These are phyloP conservation scores for Ceratocystis variospora DNA, from an alignment of 2,329 filamentous ascomycete species.

Conservation along the genomic window DNA sequence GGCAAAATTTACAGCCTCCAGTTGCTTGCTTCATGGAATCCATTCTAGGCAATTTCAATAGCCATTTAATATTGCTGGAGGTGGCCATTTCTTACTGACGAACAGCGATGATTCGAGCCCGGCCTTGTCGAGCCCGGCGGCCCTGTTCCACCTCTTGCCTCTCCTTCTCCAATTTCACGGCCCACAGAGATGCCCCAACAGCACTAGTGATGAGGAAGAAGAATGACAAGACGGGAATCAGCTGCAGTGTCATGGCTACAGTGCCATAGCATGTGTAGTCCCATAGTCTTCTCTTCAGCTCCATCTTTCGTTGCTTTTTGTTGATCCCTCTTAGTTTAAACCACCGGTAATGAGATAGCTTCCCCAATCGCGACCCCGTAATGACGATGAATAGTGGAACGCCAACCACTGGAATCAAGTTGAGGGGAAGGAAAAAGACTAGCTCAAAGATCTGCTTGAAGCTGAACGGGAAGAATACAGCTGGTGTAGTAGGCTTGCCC, in stretches of 20 bases:
- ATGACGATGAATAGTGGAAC: slow-evolving; percentile 75
- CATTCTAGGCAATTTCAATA: background rate
- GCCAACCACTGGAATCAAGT: slow-evolving; percentile 72
- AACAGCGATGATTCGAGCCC: slow-evolving; percentile 4
- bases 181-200: slow-evolving; percentile 76
- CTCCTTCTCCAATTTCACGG: slow-evolving; percentile 57
- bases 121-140: background rate
- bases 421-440: slow-evolving; percentile 63
- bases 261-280: slow-evolving; percentile 93
- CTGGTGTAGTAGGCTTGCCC: slow-evolving; percentile 62
- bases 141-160: slow-evolving; percentile 19
- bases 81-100: background rate
- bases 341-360: slow-evolving; percentile 82
- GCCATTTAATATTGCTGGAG: background rate
- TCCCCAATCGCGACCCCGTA: slow-evolving; percentile 76
- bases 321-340: slow-evolving; percentile 65
- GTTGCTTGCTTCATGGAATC: background rate
- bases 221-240: slow-evolving; percentile 86
- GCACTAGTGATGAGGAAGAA: slow-evolving; percentile 84
- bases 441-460: slow-evolving; percentile 83
- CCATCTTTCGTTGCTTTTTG: slow-evolving; percentile 58
- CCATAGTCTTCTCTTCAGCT: slow-evolving; percentile 53
- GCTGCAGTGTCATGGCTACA: slow-evolving; percentile 66
- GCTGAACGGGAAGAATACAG: slow-evolving; percentile 78
- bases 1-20: too few species aligned